Percentiles rank a stretch among this genome's conserved stretches.
Conservation (phyloP, 139 green algal species). For the Chlorella vulgaris region DNA sequence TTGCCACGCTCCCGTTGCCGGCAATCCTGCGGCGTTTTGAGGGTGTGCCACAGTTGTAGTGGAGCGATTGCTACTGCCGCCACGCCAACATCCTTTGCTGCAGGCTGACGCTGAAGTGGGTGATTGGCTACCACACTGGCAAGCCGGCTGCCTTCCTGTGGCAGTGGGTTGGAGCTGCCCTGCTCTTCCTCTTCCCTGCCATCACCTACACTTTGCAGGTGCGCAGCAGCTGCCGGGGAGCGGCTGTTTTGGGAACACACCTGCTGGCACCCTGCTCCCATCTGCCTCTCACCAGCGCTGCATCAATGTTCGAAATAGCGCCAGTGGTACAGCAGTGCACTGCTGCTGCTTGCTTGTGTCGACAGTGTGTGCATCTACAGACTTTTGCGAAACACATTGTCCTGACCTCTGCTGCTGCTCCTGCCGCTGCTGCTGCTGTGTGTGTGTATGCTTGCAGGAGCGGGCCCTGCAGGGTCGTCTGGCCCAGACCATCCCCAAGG, state of each 20-base stretch:
- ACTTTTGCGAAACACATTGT: not conserved
- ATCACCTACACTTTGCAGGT: slow-evolving; percentile 41
- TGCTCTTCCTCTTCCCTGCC: slow-evolving; percentile 43
- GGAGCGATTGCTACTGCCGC: too few species aligned
- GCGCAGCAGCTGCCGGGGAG: not conserved
- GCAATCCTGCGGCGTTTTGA: not conserved
- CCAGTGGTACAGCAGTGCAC: too few species aligned
- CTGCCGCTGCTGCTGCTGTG: not conserved
- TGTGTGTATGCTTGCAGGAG: slow-evolving; percentile 13
- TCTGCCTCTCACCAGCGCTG: too few species aligned
- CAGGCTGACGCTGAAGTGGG: slow-evolving; percentile 27
- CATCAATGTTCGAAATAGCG: too few species aligned
- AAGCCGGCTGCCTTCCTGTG: slow-evolving; percentile 41
- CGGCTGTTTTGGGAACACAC: not conserved
- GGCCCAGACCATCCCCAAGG: slow-evolving; percentile 22
- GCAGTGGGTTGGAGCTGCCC: slow-evolving; percentile 43
- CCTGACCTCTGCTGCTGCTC: not conserved
- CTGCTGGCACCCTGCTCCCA: too few species aligned
- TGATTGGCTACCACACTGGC: slow-evolving; percentile 37
- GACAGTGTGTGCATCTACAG: too few species aligned
- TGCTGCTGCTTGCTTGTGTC: too few species aligned
- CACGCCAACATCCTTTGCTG: not conserved
- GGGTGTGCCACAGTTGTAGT: too few species aligned
- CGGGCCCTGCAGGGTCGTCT: slow-evolving; percentile 20
- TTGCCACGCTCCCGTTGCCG: not conserved